Evolutionary conservation across 2,329 filamentous ascomycete genomes (phyloP), one percentile per base, ranked within the genome.

Genomic region (Diplocarpon mali): DNA sequence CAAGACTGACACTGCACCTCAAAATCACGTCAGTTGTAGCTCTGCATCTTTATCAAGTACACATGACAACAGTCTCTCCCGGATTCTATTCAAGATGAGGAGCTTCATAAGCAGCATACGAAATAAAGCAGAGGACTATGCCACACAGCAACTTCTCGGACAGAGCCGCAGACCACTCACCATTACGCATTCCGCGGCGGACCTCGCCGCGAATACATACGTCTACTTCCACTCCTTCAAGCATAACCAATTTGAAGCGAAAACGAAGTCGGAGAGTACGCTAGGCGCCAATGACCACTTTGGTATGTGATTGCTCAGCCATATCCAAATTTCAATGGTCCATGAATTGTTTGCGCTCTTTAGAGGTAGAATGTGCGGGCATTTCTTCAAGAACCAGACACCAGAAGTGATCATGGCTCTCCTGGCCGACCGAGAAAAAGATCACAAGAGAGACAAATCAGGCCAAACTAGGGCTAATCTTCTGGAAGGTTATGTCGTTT

Each of bases 401-500:
- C 20, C 20, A 24, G 7, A 24, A 4, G 20, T 24, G 20, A 4
- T 24, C 7, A 4, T 24, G 20, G 20, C 20, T 7, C 7, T 24
- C 20, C 20, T 4, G 20, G 3, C 20, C 7, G 20, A n/a, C n/a
- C n/a, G n/a, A n/a, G n/a, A n/a, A n/a, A n/a, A 24, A 24, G 20
- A 24, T n/a, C n/a, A n/a, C n/a, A 7, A 24, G 20, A 24, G 20
- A 24, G 20, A 24, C 3, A 24, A 24, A 24, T 7, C 20, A 24
- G 20, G 20, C 20, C 20, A 24, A 24, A 24, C 20, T 24, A 24
- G 20, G 20, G 20, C 20, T 24, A 24, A 24, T 24, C 20, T 24
- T 24, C 20, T 24, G 3, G 20, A 24, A 24, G 20, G 49, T n/a
- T 55, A 55, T 40, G 49, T 53, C 3, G 49, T 53, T 12, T 55